phyloP scores from a whole-genome alignment of 805 yeast species.

The Candida dendrica region DNA sequence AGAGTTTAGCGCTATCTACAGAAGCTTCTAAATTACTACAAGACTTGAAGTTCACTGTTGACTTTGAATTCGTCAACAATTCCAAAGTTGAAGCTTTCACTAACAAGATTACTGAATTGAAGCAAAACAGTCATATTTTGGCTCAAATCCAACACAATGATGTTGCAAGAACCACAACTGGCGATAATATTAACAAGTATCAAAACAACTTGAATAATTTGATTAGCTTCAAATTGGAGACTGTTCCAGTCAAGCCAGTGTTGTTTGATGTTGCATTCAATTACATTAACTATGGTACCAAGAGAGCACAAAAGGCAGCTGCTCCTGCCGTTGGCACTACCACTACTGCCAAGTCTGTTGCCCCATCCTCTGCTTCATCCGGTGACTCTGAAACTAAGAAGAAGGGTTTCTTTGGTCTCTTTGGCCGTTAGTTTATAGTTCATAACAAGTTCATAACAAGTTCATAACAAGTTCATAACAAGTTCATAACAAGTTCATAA shows the following conservation, averaged over 20 bases:
- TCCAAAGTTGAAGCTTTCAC: conserved; percentile 22
- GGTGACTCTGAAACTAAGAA: conserved; percentile 33
- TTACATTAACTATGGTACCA: conserved; percentile 50
- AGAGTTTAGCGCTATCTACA: conserved; percentile 39
- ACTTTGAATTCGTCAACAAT: conserved; percentile 29
- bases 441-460: background rate
- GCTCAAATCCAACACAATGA: conserved; percentile 36
- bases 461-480: too few relatives aligned
- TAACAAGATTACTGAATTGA: conserved; percentile 9
- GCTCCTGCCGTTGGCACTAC: conserved; percentile 9
- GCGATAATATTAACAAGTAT: conserved; percentile 12
- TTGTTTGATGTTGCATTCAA: conserved; percentile 87
- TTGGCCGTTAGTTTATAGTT: conserved; percentile 46
- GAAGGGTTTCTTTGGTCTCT: conserved; percentile 68
- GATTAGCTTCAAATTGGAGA: conserved; percentile 29
- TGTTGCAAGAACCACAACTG: conserved; percentile 17
- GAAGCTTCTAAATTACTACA: conserved; percentile 22
- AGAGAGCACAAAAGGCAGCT: conserved; percentile 13
- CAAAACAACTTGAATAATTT: conserved; percentile 19
- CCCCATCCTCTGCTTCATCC: conserved; percentile 8
- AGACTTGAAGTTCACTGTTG: conserved; percentile 11
- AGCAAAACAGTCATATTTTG: conserved; percentile 34
- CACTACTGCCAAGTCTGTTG: conserved; percentile 18
- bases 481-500: too few relatives aligned
- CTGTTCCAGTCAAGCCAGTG: conserved; percentile 79